Evolutionary conservation across 228 moss, liverwort and hornwort genomes (phyloP).

Genomic region (Sphagnum magellanicum): DNA sequence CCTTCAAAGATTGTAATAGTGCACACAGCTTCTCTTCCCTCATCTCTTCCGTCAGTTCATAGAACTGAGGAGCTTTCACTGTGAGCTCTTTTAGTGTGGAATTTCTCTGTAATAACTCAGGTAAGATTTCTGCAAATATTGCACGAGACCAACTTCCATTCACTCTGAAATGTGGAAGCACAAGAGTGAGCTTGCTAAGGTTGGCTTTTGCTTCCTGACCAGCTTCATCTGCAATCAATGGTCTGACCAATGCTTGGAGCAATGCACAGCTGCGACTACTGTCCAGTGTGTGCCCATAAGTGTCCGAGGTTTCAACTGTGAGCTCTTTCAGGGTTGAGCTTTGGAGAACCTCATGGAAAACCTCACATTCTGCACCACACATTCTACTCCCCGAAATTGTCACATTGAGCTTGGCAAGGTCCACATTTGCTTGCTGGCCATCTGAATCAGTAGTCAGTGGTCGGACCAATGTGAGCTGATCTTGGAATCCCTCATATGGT

Average conservation of each 20-base stretch:
- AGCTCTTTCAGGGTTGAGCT: background rate
- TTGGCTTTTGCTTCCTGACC: background rate
- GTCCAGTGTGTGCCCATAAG: background rate
- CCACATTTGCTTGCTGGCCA: no score
- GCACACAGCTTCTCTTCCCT: constrained; percentile 1
- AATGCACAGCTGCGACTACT: background rate
- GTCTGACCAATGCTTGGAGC: background rate
- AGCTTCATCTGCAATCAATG: background rate
- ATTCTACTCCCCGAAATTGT: no score
- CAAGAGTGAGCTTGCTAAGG: background rate
- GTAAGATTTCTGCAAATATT: no score
- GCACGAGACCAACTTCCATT: no score
- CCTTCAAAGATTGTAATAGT: background rate
- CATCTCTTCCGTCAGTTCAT: background rate
- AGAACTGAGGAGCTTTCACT: background rate
- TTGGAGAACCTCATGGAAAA: no score
- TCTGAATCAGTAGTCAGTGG: no score
- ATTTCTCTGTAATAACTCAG: background rate
- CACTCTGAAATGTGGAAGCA: no score
- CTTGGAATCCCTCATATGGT: no score
- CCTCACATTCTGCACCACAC: no score
- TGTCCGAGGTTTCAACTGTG: background rate
- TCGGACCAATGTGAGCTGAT: no score
- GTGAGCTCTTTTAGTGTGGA: constrained; percentile 1
- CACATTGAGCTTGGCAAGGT: no score